Evolutionary conservation across 352 stramenopile genomes (phyloP).

Genomic region (Peronospora destructor): DNA sequence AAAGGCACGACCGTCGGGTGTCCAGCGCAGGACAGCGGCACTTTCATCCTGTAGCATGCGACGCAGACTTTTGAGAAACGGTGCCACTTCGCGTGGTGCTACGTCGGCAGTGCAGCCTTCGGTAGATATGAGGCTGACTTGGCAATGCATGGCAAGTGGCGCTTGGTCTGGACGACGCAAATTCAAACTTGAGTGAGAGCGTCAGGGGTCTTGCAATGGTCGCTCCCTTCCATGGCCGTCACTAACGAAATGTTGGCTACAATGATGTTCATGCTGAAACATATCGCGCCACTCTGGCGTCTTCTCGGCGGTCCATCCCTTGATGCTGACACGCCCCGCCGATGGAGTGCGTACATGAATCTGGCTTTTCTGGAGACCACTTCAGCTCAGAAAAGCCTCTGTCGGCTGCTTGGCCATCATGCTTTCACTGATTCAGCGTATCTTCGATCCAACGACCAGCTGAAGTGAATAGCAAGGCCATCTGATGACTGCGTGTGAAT

Average conservation of each 20-base stretch:
- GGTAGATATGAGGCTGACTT: not conserved
- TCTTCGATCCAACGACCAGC: not conserved
- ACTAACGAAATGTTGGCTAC: constrained; percentile 19
- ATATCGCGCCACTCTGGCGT: constrained; percentile 23
- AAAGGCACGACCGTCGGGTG: constrained; percentile 50
- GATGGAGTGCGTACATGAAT: constrained; percentile 8
- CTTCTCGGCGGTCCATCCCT: constrained; percentile 17
- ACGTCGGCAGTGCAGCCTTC: not conserved
- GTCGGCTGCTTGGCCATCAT: not conserved
- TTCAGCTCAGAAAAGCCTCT: constrained; percentile 24
- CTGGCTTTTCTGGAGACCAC: constrained; percentile 14
- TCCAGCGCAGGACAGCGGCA: constrained; percentile 52
- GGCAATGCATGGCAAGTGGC: constrained; percentile 20
- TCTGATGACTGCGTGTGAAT: not conserved
- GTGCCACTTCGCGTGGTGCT: constrained; percentile 42
- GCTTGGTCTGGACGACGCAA: constrained; percentile 17
- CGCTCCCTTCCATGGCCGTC: constrained; percentile 4
- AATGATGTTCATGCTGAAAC: constrained; percentile 12
- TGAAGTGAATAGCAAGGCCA: not conserved
- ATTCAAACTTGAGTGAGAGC: constrained; percentile 30
- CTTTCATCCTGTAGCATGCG: constrained; percentile 59
- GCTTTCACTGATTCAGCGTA: constrained; percentile 1
- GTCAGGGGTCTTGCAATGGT: constrained; percentile 7
- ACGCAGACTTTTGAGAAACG: constrained; percentile 60
- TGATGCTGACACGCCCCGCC: constrained; percentile 3